These are phyloP conservation scores for Pleurotus tuber-regium DNA, from an alignment of 768 basidiomycete genomes.

Conservation along the genomic window DNA sequence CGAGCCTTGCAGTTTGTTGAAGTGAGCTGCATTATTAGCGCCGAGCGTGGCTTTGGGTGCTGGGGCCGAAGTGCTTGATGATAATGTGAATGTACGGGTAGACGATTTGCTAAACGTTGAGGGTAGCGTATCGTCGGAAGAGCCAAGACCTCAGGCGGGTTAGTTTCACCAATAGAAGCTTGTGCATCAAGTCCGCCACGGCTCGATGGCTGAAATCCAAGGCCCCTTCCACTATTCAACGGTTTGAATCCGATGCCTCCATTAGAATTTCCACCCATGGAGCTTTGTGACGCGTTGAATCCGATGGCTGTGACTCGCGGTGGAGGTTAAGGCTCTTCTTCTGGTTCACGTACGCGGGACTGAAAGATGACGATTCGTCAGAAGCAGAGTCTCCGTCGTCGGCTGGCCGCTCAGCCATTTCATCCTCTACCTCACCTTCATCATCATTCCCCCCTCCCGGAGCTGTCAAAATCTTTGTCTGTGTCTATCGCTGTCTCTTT, in stretches of 20 bases:
- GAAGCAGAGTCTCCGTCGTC: conserved; percentile 36
- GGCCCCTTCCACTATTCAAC: no score
- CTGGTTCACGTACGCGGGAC: conserved; percentile 50
- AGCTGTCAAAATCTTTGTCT: conserved; percentile 25
- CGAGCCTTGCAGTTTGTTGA: conserved; percentile 70
- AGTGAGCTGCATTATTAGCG: conserved; percentile 73
- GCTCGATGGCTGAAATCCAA: no score
- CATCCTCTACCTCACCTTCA: conserved; percentile 33
- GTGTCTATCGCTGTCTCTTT: conserved; percentile 32
- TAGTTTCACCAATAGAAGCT: no score
- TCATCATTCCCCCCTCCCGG: conserved; percentile 31
- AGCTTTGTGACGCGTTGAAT: conserved; percentile 24
- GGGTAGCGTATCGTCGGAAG: conserved; percentile 30
- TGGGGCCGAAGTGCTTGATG: conserved; percentile 42
- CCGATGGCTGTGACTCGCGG: conserved; percentile 49
- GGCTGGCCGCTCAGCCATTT: conserved; percentile 32
- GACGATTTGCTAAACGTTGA: conserved; percentile 36
- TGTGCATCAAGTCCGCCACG: no score
- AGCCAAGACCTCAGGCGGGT: conserved; percentile 16
- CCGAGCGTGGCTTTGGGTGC: conserved; percentile 53
- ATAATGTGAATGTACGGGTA: conserved; percentile 48
- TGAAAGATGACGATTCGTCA: conserved; percentile 52
- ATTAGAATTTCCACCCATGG: neutral
- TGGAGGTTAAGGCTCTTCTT: conserved; percentile 38
- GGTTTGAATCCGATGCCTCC: conserved; percentile 10